A percentile compares a stretch with the other conserved stretches of the same genome.
Conservation (phyloP, 2,329 filamentous ascomycete species). For the Pseudogymnoascus sp. region DNA sequence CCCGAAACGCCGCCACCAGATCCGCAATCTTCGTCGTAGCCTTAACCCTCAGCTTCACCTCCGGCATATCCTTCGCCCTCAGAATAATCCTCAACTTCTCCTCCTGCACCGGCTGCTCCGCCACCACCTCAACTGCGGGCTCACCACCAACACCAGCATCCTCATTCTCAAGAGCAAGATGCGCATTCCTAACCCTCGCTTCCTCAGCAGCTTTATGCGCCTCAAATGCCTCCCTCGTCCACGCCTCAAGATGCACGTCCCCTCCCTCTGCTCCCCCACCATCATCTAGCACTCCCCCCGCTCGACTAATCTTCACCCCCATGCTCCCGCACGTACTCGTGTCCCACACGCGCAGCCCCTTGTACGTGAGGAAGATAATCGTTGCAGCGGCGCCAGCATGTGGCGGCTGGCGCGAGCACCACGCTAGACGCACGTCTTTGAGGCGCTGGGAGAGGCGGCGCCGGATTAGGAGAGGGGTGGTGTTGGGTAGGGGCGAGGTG, state of each 20-base stretch:
- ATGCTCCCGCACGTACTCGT: constrained; percentile 65
- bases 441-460: constrained; percentile 62
- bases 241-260: constrained; percentile 67
- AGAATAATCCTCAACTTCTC: constrained; percentile 43
- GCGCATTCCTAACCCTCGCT: neutral
- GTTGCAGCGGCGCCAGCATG: constrained; percentile 33
- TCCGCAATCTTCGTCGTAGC: constrained; percentile 51
- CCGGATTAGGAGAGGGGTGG: constrained; percentile 53
- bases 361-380: constrained; percentile 71
- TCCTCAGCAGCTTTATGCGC: constrained; percentile 21
- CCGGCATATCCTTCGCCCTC: constrained; percentile 43
- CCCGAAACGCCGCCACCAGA: constrained; percentile 55
- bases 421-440: constrained; percentile 57
- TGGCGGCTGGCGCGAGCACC: constrained; percentile 43
- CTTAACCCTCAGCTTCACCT: constrained; percentile 43
- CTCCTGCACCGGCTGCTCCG: constrained; percentile 11
- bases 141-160: neutral
- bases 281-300: constrained; percentile 28
- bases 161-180: neutral
- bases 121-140: constrained; percentile 17
- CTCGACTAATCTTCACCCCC: constrained; percentile 44
- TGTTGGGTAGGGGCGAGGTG: constrained; percentile 54
- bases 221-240: constrained; percentile 57
- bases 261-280: constrained; percentile 43
- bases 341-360: constrained; percentile 62